phyloP scores from a whole-genome alignment of 306 rosid genomes.

The Medicago lupulina region DNA sequence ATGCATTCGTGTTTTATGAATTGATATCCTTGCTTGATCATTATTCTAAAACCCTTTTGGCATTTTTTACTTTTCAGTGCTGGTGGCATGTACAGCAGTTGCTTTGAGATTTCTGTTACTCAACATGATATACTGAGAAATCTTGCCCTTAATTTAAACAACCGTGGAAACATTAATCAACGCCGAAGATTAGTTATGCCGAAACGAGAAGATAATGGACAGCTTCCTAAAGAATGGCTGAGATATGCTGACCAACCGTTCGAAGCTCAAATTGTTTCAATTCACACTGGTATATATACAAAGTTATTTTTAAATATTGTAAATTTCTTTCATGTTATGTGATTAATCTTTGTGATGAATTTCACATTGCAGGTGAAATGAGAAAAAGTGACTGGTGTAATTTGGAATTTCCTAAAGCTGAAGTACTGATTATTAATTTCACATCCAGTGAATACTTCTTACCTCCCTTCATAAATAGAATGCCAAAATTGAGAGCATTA shows the following conservation, averaged over 20 bases:
- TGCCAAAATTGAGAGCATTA: constrained; percentile 83
- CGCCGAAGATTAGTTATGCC: constrained; percentile 81
- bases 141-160: constrained; percentile 78
- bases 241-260: constrained; percentile 59
- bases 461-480: constrained; percentile 74
- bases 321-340: constrained; percentile 7
- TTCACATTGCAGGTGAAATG: constrained; percentile 77
- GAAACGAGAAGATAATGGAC: constrained; percentile 56
- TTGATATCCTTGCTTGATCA: background rate
- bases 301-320: background rate
- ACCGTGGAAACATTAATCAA: constrained; percentile 36
- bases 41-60: constrained; percentile 37
- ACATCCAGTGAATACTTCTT: constrained; percentile 68
- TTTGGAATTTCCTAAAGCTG: constrained; percentile 77
- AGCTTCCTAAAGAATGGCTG: constrained; percentile 84
- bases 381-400: constrained; percentile 74
- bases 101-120: constrained; percentile 72
- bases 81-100: constrained; percentile 72
- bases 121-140: constrained; percentile 91
- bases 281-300: constrained; percentile 73
- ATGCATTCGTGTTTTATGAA: background rate
- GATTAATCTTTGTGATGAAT: constrained; percentile 30
- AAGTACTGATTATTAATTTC: constrained; percentile 84
- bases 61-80: constrained; percentile 57
- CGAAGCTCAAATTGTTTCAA: constrained; percentile 76